These are phyloP conservation scores for Aureobasidium leucospermi DNA, from an alignment of 2,329 filamentous ascomycete species.

Conservation along the genomic window DNA sequence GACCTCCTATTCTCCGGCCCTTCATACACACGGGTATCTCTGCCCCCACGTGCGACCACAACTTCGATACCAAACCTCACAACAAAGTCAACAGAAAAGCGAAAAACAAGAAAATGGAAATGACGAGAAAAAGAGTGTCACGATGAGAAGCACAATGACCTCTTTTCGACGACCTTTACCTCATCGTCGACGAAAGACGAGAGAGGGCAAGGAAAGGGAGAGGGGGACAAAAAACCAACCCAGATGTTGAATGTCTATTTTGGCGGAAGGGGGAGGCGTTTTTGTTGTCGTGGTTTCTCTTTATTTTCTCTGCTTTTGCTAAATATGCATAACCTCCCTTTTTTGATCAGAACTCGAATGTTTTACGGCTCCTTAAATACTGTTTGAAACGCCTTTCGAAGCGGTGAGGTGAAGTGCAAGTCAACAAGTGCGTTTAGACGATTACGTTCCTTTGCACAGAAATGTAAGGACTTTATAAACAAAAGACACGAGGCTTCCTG, in stretches of 20 bases:
- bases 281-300: neutral
- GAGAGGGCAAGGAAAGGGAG: neutral
- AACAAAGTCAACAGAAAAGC: neutral
- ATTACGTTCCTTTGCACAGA: neutral
- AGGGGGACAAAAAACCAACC: neutral
- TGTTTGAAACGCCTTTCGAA: too few relatives aligned
- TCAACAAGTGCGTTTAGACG: too few relatives aligned
- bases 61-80: neutral
- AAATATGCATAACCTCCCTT: slow-evolving; percentile 9
- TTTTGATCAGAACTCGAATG: slow-evolving; percentile 11
- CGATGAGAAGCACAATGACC: neutral
- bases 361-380: neutral
- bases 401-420: too few relatives aligned
- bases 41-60: neutral
- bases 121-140: neutral
- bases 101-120: neutral
- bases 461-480: neutral
- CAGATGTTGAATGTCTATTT: slow-evolving; percentile 6
- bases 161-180: neutral
- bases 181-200: neutral
- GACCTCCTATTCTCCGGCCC: neutral
- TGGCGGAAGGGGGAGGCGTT: neutral
- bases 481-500: neutral
- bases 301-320: neutral
- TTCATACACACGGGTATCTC: neutral